Evolutionary conservation across 2,329 filamentous ascomycete genomes (phyloP), one percentile per base, ranked within the genome.

Genomic region (Botrytis elliptica): DNA sequence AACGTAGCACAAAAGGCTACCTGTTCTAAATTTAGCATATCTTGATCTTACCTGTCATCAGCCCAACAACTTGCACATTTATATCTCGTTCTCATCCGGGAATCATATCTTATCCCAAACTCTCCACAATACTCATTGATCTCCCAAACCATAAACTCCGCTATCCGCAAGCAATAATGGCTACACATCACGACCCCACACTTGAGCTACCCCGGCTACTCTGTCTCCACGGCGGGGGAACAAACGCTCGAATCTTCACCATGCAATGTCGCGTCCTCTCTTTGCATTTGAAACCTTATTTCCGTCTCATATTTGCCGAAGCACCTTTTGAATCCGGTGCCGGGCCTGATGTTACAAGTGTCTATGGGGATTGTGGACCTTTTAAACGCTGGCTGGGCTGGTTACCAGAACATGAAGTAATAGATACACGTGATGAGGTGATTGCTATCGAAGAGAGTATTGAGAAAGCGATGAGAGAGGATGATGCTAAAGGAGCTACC

Each of bases 191-290:
- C 57, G 72, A 74, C 62, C 68, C 72, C 59, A 74, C 69, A 33
- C 60, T 74, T 18, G 42, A 75, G 8, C 72, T 76, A 29, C 92
- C 92, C 4, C 90, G 92, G 74, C 89, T 95, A 77, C 90, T 95
- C 77, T 94, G 92, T 82, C 89, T 95, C n/a, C 92, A 95, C 82
- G 92, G 92, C 80, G 92, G 92, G 78, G 92, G 92, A 75, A 89
- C 91, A 76, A 94, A 92, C 79, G 90, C 87, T n/a, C 80, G 85
- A 59, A 88, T 94, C 81, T 94, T 94, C 84, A 84, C 86, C 75
- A 81, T 87, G 18, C 92, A 95, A 83, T 89, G 89, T 77, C 91
- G 92, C 75, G 84, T 84, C 25, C 40, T 74, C 4, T 46, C 49
- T 36, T 16, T 57, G 1, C 67, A 71, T 25, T 69, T 74, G 18